Evolutionary conservation across 495 filamentous ascomycete genomes (phyloP), one percentile per base, ranked within the genome.

Genomic region (Podospora pseudoanserina): DNA sequence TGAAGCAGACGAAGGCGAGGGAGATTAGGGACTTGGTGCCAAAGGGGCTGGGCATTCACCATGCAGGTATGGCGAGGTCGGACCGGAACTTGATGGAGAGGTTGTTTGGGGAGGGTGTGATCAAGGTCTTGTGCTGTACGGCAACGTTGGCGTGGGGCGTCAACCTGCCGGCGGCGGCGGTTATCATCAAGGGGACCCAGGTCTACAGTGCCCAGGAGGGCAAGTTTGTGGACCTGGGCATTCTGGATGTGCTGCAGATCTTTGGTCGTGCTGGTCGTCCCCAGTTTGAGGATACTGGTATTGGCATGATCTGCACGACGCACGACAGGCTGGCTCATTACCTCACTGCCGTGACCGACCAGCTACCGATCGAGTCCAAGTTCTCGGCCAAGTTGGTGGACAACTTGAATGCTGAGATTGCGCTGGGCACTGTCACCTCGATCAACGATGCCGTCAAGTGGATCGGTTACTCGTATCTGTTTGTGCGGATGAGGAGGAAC

Each of bases 141-240:
- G 95, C 95, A 13, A 99, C 95, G 0, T 83, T 99, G 57, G 95
- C 95, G 11, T 99, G 95, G 95, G 95, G 95, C 87, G 94, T 99
- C 71, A 99, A 99, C 81, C 87, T 99, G 77, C 95, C 95, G 1
- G 95, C 95, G 9, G 94, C 96, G 15, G 96, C 95, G 3, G 95
- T 99, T 27, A 86, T 99, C 64, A 99, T 99, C 82, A 98, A 98
- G 78, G 95, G 95, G 19, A 98, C 95, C 5, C 93, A 97, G 76
- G 82, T 99, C 2, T 99, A 99, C 79, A 97, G 94, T 76, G 88
- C 95, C 0, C 90, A 95, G 78, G 94, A 95, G 67, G 95, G 95
- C 78, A 96, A 94, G 81, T 98, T 97, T 74, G 90, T 97, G 27
- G 96, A 98, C 75, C 84, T 99, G 16, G 94, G 95, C 11, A 99